Base-by-base conservation (phyloP, 2,329 filamentous ascomycete species). In the Coniochaeta ligniaria region DNA sequence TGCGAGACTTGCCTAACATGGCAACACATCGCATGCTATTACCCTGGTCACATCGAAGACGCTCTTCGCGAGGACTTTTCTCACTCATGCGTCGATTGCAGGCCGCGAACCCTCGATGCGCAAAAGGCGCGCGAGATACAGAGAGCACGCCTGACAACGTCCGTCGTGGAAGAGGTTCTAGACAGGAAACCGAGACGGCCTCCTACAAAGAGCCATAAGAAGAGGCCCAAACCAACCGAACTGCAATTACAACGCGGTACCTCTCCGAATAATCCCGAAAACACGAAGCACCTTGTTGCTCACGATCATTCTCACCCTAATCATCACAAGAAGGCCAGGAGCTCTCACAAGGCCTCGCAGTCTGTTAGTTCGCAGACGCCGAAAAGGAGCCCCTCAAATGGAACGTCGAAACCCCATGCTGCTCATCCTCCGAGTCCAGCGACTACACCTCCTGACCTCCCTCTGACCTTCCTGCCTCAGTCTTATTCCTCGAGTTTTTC, bases 1-100 rank as follows among this genome's bases (percentile, higher is more conserved):
- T 99, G 95, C 81, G 95, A 98, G 73, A 85, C 83, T 62, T 99
- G 95, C 81, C 91, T 96, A 73, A 95, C 92, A 57, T 99, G 95
- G 95, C 95, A 99, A 76, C 95, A 99, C 76, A 96, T 96, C 69
- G 88, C 92, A 72, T 99, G 95, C 77, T 98, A 96, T 77, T 98
- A 98, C 73, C 85, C 85, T 24, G 74, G 84, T 65, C 90, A 91
- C 68, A 83, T 85, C 71, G 83, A 87, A 73, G 81, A 90, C 80
- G 82, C 90, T 77, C 76, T 93, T 73, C 75, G 88, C 79, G 81
- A 85, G 62, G 82, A 86, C 68, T 90, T 88, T 69, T 81, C 90
- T 60, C 94, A 99, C 78, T 91, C 88, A 60, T 99, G 95, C 77
- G 86, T 87, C 69, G 92, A 96, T 68, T 99, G 95, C 78, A 86